Evolutionary conservation across 2,329 filamentous ascomycete species (phyloP).

Genomic region (Hypoxylon sp.): DNA sequence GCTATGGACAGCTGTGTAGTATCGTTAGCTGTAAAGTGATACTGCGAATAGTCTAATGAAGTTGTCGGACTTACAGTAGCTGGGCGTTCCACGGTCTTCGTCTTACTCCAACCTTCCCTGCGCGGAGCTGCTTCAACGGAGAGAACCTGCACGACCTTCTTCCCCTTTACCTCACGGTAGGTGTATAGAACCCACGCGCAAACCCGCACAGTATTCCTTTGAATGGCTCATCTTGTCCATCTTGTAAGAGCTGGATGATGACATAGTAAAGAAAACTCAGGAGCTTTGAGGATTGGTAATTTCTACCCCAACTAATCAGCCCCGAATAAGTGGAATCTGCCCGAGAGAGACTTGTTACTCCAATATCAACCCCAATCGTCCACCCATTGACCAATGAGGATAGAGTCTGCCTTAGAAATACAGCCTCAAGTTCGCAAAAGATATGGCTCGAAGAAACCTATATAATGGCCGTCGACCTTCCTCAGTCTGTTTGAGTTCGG

Average conservation of each 20-base stretch:
- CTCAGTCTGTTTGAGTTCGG: neutral
- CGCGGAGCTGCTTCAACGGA: no score
- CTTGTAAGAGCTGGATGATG: neutral
- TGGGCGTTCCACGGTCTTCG: no score
- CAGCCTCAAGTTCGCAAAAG: neutral
- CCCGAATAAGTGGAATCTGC: neutral
- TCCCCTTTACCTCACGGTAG: no score
- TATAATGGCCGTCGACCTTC: neutral
- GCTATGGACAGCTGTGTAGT: no score
- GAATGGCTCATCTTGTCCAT: neutral
- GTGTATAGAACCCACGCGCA: no score
- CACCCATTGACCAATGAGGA: neutral
- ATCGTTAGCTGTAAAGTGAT: no score
- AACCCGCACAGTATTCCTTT: no score
- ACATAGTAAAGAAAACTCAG: no score
- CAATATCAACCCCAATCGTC: constrained; percentile 1
- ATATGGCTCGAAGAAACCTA: neutral
- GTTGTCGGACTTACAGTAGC: no score
- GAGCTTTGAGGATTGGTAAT: neutral
- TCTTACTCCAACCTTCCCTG: no score
- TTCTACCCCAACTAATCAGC: neutral
- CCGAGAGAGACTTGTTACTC: neutral
- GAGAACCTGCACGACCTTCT: no score
- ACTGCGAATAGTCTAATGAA: no score
- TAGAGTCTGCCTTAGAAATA: neutral